Conservation (phyloP, 2,329 filamentous ascomycete genomes). For the Beauveria medogensis region DNA sequence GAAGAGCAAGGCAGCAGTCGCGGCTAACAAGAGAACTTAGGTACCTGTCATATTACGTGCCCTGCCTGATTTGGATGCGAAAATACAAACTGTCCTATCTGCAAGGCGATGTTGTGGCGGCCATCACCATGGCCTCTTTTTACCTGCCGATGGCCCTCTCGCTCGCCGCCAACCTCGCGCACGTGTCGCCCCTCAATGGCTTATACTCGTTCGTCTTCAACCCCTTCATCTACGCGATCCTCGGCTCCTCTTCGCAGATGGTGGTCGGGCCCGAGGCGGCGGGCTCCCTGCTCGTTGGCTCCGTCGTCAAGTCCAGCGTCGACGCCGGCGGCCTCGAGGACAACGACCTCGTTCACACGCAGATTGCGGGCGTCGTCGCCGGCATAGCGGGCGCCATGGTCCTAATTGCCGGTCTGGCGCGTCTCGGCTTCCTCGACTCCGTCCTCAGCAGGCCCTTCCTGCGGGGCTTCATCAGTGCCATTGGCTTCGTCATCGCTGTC, state of each 20-base stretch:
- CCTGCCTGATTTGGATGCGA: slow-evolving; percentile 79
- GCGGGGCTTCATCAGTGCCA: slow-evolving; percentile 91
- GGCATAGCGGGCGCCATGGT: slow-evolving; percentile 84
- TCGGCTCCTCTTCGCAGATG: slow-evolving; percentile 89
- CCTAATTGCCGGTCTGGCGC: slow-evolving; percentile 73
- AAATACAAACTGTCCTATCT: slow-evolving; percentile 80
- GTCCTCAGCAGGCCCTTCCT: slow-evolving; percentile 89
- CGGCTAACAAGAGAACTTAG: slow-evolving; percentile 31
- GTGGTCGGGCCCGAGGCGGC: slow-evolving; percentile 92
- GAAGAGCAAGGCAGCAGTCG: neutral
- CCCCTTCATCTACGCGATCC: slow-evolving; percentile 79
- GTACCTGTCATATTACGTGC: slow-evolving; percentile 90
- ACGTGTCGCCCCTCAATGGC: slow-evolving; percentile 87
- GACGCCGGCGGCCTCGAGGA: slow-evolving; percentile 59
- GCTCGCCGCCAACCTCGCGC: slow-evolving; percentile 82
- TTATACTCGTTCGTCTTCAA: slow-evolving; percentile 92
- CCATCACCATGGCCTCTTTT: slow-evolving; percentile 94
- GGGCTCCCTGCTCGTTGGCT: slow-evolving; percentile 82
- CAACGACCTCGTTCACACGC: slow-evolving; percentile 60
- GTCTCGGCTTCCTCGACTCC: slow-evolving; percentile 88
- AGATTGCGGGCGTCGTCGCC: slow-evolving; percentile 80
- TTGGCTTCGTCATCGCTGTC: slow-evolving; percentile 91
- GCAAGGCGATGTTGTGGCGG: slow-evolving; percentile 78
- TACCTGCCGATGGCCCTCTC: slow-evolving; percentile 97
- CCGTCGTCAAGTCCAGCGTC: slow-evolving; percentile 72